Base-by-base conservation (phyloP, 2,329 filamentous ascomycete species). In the Elsinoe fawcettii region DNA sequence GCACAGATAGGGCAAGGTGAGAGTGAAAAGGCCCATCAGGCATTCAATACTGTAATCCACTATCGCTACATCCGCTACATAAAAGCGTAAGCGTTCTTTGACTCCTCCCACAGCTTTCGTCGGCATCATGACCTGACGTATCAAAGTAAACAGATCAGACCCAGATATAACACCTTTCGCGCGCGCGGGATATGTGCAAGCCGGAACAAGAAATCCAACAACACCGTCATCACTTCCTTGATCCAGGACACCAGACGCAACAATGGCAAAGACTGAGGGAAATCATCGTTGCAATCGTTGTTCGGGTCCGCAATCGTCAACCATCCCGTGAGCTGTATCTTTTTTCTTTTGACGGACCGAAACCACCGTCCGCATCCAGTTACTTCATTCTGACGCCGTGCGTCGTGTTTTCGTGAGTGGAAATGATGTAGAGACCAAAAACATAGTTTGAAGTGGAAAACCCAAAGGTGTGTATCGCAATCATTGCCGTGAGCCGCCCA, bases 401-500 rank as follows among this genome's bases (percentile, higher is more conserved):
- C 16, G 49, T 22, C 20, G 23, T 49, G 55, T 27, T 39, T 36
- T 56, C 53, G 53, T 56, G 53, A 54, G 32, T 25, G 51, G 34
- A 47, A 56, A 56, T 25, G 22, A 34, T 53, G 27, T 39, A 53
- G 49, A 27, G 32, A 39, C 11, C 49, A 37, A 37, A 36, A 25
- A 25, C 49, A 53, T 25, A 53, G 30, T 30, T 37, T 39, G 27
- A 51, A 51, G 16, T 51, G 46, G 27, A 46, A 46, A 46, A 46
- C 6, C 3, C 34, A 37, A 37, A 51, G 30, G 46, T 32, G 46
- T 32, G 46, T 32, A 36, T 47, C 41, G 54, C 39, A 49, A 57
- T 49, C 55, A 34, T 49, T 57, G 55, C 44, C 46, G 37, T 37
- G 55, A 51, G 43, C 37, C 49, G 39, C 36, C 20, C 27, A 43